phyloP scores from a whole-genome alignment of 371 early-diverging fungal species.

The Haplosporangium sp. region DNA sequence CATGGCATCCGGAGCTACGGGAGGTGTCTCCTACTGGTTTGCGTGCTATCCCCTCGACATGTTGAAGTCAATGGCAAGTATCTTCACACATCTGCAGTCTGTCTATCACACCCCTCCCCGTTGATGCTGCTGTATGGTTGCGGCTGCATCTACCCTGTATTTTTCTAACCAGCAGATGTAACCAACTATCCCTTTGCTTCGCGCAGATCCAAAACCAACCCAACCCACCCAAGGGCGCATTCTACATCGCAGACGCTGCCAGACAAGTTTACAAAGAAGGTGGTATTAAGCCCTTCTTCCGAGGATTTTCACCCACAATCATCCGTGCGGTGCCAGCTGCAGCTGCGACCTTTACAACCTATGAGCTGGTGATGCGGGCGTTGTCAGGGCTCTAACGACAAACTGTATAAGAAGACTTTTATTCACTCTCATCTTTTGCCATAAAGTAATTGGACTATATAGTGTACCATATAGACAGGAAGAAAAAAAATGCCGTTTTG shows the following conservation, averaged over 20 bases:
- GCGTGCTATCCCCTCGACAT: slow-evolving; percentile 89
- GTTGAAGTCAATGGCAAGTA: slow-evolving; percentile 79
- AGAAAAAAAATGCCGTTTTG: slow-evolving; percentile 3
- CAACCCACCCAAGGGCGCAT: slow-evolving; percentile 66
- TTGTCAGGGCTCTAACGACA: slow-evolving; percentile 16
- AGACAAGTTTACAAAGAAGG: slow-evolving; percentile 65
- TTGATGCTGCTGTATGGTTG: not conserved
- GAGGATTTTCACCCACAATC: slow-evolving; percentile 72
- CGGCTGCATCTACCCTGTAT: not conserved
- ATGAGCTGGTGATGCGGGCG: slow-evolving; percentile 74
- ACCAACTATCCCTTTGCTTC: not conserved
- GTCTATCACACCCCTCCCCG: too few relatives aligned
- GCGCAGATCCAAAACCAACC: slow-evolving; percentile 68
- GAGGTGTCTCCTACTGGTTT: slow-evolving; percentile 84
- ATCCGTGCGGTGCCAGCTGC: slow-evolving; percentile 76
- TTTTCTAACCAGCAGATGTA: not conserved
- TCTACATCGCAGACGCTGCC: slow-evolving; percentile 66
- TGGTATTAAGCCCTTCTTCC: slow-evolving; percentile 67
- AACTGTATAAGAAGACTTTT: not conserved
- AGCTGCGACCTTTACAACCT: slow-evolving; percentile 82
- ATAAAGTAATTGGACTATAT: not conserved
- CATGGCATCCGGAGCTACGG: slow-evolving; percentile 81
- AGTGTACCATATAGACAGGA: too few relatives aligned
- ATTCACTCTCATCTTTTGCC: slow-evolving; percentile 5
- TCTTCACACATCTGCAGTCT: too few relatives aligned